Evolutionary conservation across 495 filamentous ascomycete genomes (phyloP), one percentile per base, ranked within the genome.

Genomic region (Clohesyomyces aquaticus): DNA sequence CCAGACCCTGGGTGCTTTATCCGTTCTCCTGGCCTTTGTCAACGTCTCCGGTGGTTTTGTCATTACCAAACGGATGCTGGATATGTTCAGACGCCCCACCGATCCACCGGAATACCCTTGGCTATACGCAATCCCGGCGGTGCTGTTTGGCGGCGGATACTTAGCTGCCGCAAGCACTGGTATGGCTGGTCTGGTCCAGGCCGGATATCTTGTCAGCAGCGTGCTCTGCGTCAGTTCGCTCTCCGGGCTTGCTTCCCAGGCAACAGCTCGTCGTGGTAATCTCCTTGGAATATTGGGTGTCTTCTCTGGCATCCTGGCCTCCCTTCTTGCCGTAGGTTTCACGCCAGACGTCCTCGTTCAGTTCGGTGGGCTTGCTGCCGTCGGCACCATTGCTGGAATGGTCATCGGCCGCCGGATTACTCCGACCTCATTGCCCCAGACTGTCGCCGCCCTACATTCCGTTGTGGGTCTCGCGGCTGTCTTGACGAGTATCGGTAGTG

Each of bases 31-130:
- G 42, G 89, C 90, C 8, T 93, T 90, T 69, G 88, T 91, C 59
- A 93, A 93, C 72, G 82, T 93, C 4, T 86, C 87, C 11, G 90
- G 90, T 21, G 90, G 90, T 1, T 93, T 93, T 68, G 88, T 91
- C 16, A 88, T 93, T 50, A 90, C 89, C 2, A 91, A 91, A 75
- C 85, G 90, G 67, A 93, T 93, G 90, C 80, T 93, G n/a, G 89
- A 93, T 69, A 93, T 93, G 90, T 93, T 93, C 73, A 88, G 88
- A 61, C 83, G 67, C 2, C 83, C 87, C 2, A 91, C 88, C 19
- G 90, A 93, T 72, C 90, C 88, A 45, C 84, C 88, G 1, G 90
- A 93, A 70, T 93, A 90, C 55, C 88, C 88, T 0, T 93, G 88
- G 88, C 77, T 93, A 0, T 93, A 91, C 73, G 88, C 84, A 1